phyloP scores from a whole-genome alignment of 306 rosid genomes.

The Senna tora region DNA sequence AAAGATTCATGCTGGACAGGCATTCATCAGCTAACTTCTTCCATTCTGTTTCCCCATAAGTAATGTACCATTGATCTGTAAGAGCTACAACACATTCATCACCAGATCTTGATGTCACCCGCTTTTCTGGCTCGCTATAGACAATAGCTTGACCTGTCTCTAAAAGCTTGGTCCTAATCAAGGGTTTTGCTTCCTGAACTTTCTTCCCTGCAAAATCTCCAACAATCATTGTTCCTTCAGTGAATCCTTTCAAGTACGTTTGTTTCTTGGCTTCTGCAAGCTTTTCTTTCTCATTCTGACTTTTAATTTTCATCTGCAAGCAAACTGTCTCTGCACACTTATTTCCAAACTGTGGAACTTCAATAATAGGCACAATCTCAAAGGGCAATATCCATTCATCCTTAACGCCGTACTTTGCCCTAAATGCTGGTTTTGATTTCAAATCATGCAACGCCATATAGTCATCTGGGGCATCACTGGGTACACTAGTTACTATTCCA shows the following conservation, averaged over 20 bases:
- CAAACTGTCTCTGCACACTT: slow-evolving; percentile 88
- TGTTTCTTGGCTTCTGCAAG: slow-evolving; percentile 91
- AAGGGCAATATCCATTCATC: slow-evolving; percentile 92
- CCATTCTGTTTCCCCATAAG: slow-evolving; percentile 89
- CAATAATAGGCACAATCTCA: slow-evolving; percentile 82
- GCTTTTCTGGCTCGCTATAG: slow-evolving; percentile 92
- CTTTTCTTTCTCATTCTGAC: slow-evolving; percentile 94
- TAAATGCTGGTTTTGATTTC: slow-evolving; percentile 47
- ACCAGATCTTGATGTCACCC: slow-evolving; percentile 85
- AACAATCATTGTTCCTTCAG: slow-evolving; percentile 78
- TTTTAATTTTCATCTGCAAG: slow-evolving; percentile 74
- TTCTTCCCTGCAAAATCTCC: slow-evolving; percentile 74
- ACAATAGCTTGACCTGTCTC: slow-evolving; percentile 76
- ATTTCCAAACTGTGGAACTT: slow-evolving; percentile 77
- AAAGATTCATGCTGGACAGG: slow-evolving; percentile 64
- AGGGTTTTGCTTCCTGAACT: slow-evolving; percentile 87
- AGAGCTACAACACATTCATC: slow-evolving; percentile 96
- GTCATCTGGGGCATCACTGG: slow-evolving; percentile 93
- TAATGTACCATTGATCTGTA: slow-evolving; percentile 95
- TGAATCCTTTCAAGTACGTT: slow-evolving; percentile 93
- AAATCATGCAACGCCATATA: slow-evolving; percentile 86
- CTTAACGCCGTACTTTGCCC: slow-evolving; percentile 70
- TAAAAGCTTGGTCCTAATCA: slow-evolving; percentile 76
- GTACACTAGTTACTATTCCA: slow-evolving; percentile 94
- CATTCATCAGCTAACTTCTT: slow-evolving; percentile 78